A percentile compares a stretch with the other conserved stretches of the same genome.
Evolutionary conservation across 23 red algal genomes (phyloP).

Genomic region (Cyanidiococcus yangmingshanensis): DNA sequence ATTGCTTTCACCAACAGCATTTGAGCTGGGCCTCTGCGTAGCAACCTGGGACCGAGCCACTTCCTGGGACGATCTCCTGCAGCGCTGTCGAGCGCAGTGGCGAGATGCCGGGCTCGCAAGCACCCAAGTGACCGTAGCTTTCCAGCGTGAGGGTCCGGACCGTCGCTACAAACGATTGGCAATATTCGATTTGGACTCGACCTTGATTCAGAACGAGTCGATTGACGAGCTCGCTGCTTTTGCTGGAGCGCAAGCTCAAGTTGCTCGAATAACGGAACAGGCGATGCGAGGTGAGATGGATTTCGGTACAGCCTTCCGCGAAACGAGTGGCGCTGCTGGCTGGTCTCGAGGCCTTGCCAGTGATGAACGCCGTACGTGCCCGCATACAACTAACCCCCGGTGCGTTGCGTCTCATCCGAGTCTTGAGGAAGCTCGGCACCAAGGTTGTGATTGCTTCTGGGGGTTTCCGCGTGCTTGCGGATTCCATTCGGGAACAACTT

Average conservation of each 20-base stretch:
- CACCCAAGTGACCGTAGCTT: not conserved
- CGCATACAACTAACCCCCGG: constrained; percentile 41
- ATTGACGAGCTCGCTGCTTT: constrained; percentile 54
- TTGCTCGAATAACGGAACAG: constrained; percentile 37
- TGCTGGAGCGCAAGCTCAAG: constrained; percentile 16
- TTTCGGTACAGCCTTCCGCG: constrained; percentile 38
- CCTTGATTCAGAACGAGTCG: constrained; percentile 52
- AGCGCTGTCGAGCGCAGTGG: not conserved
- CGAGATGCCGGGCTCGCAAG: not conserved
- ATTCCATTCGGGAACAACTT: constrained; percentile 37
- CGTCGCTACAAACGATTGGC: constrained; percentile 48
- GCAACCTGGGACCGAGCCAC: not conserved
- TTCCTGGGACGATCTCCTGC: not conserved
- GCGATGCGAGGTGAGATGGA: constrained; percentile 73
- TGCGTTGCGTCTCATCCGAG: constrained; percentile 26
- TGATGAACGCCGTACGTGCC: constrained; percentile 28
- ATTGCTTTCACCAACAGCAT: not conserved
- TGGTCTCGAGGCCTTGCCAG: constrained; percentile 12
- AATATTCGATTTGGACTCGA: constrained; percentile 73
- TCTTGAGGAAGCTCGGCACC: constrained; percentile 29
- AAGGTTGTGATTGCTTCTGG: constrained; percentile 39
- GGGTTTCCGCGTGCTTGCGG: constrained; percentile 53
- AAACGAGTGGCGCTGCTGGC: constrained; percentile 42
- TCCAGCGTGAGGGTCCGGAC: constrained; percentile 27
- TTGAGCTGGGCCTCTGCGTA: not conserved